These are phyloP conservation scores for Xylariaceae sp. DNA, from an alignment of 2,329 filamentous ascomycete species.

Conservation along the genomic window DNA sequence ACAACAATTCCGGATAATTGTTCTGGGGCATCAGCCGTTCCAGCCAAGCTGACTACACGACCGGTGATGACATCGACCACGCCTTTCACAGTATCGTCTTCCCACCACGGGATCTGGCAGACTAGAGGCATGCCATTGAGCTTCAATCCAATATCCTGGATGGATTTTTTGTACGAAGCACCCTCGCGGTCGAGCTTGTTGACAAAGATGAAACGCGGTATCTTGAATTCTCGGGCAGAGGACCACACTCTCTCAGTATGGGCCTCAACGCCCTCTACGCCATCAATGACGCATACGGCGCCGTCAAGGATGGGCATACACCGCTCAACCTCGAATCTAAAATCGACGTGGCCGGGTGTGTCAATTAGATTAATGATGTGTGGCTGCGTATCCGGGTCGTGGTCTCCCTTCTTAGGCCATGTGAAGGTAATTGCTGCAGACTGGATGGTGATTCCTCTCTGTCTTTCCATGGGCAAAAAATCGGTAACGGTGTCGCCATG, in stretches of 20 bases:
- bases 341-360: conserved; percentile 95
- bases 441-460: conserved; percentile 95
- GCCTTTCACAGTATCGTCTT: conserved; percentile 79
- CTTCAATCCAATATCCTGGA: conserved; percentile 82
- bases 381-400: conserved; percentile 29
- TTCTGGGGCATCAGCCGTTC: conserved; percentile 48
- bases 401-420: conserved; percentile 70
- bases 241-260: conserved; percentile 97
- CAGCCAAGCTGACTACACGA: conserved; percentile 75
- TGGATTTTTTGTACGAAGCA: conserved; percentile 81
- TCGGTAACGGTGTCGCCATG: conserved; percentile 97
- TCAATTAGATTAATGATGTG: conserved; percentile 87
- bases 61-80: conserved; percentile 84
- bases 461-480: conserved; percentile 90
- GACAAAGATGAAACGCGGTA: conserved; percentile 81
- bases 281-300: conserved; percentile 91
- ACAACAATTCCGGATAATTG: conserved; percentile 60
- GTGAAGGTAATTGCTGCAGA: conserved; percentile 95
- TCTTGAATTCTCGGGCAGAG: conserved; percentile 83
- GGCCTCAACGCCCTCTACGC: conserved; percentile 92
- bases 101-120: conserved; percentile 96
- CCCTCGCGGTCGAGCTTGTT: conserved; percentile 88
- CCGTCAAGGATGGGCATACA: conserved; percentile 89
- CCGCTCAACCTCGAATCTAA: conserved; percentile 93
- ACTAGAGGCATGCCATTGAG: conserved; percentile 86